Percentiles rank a stretch among this genome's conserved stretches.
phyloP scores from a whole-genome alignment of 169 alveolate species.

The Fabrea salina region DNA sequence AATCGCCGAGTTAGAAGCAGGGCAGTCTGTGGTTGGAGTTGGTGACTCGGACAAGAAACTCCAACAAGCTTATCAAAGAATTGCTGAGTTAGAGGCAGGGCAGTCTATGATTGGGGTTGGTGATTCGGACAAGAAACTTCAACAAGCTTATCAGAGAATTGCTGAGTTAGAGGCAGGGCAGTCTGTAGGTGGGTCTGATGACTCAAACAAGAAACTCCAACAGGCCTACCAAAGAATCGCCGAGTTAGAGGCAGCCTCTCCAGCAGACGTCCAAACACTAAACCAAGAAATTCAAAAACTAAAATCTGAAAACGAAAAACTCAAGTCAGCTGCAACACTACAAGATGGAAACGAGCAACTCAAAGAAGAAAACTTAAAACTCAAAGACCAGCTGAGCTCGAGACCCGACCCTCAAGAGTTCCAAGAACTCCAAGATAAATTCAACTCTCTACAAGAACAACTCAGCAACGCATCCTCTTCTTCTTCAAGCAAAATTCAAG shows the following conservation, averaged over 20 bases:
- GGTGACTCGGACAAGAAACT: neutral
- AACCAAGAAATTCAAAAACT: too few species aligned
- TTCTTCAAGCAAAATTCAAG: neutral
- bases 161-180: neutral
- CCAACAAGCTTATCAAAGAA: neutral
- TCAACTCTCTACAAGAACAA: neutral
- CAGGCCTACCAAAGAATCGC: conserved; percentile 7
- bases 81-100: neutral
- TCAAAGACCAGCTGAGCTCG: neutral
- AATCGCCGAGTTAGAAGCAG: neutral
- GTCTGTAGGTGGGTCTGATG: neutral
- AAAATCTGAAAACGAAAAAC: too few species aligned
- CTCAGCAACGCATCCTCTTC: neutral
- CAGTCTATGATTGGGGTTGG: neutral
- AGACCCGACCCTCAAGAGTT: neutral
- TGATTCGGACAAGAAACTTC: neutral
- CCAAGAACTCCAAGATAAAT: neutral
- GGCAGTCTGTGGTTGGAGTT: neutral
- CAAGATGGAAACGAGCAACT: too few species aligned
- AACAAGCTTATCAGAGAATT: too few species aligned
- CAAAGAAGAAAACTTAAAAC: too few species aligned
- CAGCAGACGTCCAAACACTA: too few species aligned
- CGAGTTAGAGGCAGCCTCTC: neutral
- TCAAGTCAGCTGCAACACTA: too few species aligned
- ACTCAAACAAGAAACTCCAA: too few species aligned